A percentile compares a stretch with the other conserved stretches of the same genome.
Evolutionary conservation across 1,139 yeast species (phyloP).

Genomic region (Blastobotrys capitulatus): DNA sequence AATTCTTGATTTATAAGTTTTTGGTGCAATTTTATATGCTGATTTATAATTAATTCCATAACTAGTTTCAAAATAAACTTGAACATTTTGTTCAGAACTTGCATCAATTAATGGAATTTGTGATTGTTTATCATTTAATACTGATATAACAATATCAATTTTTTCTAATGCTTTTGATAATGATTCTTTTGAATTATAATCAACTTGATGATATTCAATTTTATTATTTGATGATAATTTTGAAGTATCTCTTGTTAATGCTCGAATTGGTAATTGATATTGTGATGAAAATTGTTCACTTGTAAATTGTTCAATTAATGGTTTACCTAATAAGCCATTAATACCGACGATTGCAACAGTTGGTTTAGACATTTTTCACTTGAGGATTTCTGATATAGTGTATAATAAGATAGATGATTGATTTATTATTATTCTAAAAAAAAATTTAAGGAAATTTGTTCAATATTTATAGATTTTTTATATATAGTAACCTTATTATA

Average conservation of each 20-base stretch:
- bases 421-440: too few species aligned
- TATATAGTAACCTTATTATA: too few species aligned
- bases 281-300: constrained; percentile 41
- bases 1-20: not conserved
- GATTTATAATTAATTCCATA: constrained; percentile 46
- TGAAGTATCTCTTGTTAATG: constrained; percentile 43
- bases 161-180: constrained; percentile 46
- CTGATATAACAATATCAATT: constrained; percentile 47
- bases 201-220: constrained; percentile 18
- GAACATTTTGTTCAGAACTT: constrained; percentile 40
- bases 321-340: constrained; percentile 48
- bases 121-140: constrained; percentile 25
- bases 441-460: too few species aligned
- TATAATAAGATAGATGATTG: too few species aligned
- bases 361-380: not conserved
- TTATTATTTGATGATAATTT: constrained; percentile 34
- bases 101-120: constrained; percentile 30
- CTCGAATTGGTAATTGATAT: constrained; percentile 46
- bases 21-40: not conserved
- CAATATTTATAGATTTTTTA: too few species aligned
- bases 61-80: constrained; percentile 56
- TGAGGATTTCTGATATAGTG: too few species aligned
- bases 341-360: constrained; percentile 46
- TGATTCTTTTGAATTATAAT: constrained; percentile 27
- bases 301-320: constrained; percentile 39